Evolutionary conservation across 1,284 basidiomycete species (phyloP), one percentile per base, ranked within the genome.

Genomic region (Pterulicium gracile): DNA sequence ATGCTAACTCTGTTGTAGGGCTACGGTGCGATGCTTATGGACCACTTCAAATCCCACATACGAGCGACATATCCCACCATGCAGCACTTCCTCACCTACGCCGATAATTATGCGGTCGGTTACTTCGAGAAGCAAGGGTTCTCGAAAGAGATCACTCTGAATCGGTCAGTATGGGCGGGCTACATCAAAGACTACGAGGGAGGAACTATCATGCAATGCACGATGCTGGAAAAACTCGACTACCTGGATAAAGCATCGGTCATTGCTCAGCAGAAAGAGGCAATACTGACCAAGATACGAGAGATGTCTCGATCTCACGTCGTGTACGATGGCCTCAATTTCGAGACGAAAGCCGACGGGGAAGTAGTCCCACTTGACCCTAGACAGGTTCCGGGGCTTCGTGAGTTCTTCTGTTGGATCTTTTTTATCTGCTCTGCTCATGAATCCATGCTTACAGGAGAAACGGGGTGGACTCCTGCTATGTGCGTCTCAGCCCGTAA

Each of bases 121-220:
- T 98, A 97, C 66, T 98, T 98, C 70, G 93, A 94, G 61, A 98
- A 98, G 64, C 95, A 98, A 66, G 94, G 95, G 0, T 99, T 99
- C 66, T 90, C 91, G 1, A 98, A 98, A 64, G 94, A 98, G 53
- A 96, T 99, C 54, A 87, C 84, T 0, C 77, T 96, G 15, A 85
- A 88, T 49, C 79, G 94, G 34, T 82, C 89, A 1, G 73, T 88
- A 2, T 99, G 96, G 96, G 94, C 95, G 1, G 96, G 95, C 1
- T 98, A 99, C 63, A 98, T 99, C 79, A 99, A 98, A 64, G 96
- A 99, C 62, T 99, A 99, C 64, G 96, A 99, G 62, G 96, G 96
- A 42, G 95, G 93, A n/a, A 99, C 96, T 41, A 89, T 98, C 67
- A 98, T 98, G 95, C 93, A 96, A 64, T 98, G 96, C 60, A 88